Base-by-base conservation (phyloP, 306 rosid genomes). In the Ormosia semicastrata region DNA sequence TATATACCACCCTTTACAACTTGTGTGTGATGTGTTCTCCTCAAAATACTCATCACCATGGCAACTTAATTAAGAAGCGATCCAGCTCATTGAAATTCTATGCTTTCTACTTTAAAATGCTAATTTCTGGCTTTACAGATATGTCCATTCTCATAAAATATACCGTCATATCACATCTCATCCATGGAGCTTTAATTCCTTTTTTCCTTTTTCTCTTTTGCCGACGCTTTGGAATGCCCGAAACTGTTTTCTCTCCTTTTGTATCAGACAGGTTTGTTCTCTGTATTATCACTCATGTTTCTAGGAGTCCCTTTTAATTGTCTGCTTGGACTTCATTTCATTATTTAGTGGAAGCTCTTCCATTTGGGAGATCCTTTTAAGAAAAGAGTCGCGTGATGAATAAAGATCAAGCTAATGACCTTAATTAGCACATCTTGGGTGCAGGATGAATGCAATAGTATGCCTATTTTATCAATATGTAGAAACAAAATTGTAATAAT, bases 111-210 rank as follows among this genome's bases (percentile, higher is more conserved):
- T 71, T 79, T 56, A 10, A 69, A 69, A 39, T 57, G 76, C 60
- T n/a, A 8, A 49, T 57, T 58, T 73, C 29, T 52, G 68, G 17
- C 68, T 73, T 63, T 81, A 73, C 85, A 64, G 75, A 32, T 53
- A 41, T 52, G 49, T 43, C 52, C 59, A 41, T 65, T 32, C 68
- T 44, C 63, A 44, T 79, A 60, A 79, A 79, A 71, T 47, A 70
- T 5, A 14, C 39, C 39, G 32, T 47, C 64, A 64, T 76, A 62
- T 76, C 81, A 64, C 36, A 68, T 56, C 18, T 79, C 62, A 68
- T 29, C 18, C 7, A n/a, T 32, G 14, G 14, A 67, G 37, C 47
- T 54, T 78, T 66, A 66, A 18, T 66, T 66, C 75, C 10, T 40
- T 57, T 32, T n/a, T 62, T 6, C 14, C 15, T 59, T 53, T 15